Conservation (phyloP, 305 asterid species). For the Striga hermonthica region DNA sequence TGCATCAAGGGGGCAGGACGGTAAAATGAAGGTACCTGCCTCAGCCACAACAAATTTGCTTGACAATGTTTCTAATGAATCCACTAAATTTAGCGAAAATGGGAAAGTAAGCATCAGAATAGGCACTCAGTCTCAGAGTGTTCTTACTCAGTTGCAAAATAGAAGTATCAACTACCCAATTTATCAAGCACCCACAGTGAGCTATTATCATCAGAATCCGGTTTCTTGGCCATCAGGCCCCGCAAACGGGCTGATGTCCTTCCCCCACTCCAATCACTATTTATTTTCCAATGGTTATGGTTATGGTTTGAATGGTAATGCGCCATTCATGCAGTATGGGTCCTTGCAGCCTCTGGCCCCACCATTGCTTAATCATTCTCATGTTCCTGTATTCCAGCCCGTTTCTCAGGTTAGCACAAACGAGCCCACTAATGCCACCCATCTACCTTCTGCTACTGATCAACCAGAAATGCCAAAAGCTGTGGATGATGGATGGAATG, state of each 20-base stretch:
- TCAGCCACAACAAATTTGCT: conserved; percentile 35
- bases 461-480: conserved; percentile 35
- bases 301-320: conserved; percentile 63
- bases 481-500: conserved; percentile 37
- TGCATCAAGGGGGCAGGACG: conserved; percentile 36
- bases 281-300: conserved; percentile 55
- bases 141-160: conserved; percentile 59
- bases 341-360: conserved; percentile 55
- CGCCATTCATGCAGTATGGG: conserved; percentile 69
- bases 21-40: conserved; percentile 34
- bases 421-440: conserved; percentile 45
- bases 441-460: conserved; percentile 29
- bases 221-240: conserved; percentile 67
- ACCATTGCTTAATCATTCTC: conserved; percentile 54
- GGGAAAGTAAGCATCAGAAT: conserved; percentile 41
- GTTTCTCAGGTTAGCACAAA: conserved; percentile 49
- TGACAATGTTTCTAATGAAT: conserved; percentile 38
- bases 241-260: conserved; percentile 62
- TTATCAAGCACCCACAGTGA: conserved; percentile 65
- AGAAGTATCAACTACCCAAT: conserved; percentile 59
- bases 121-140: conserved; percentile 50
- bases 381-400: conserved; percentile 56
- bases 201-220: conserved; percentile 75
- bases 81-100: conserved; percentile 39
- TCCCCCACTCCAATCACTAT: conserved; percentile 70